Percentiles rank a stretch among this genome's conserved stretches.
Evolutionary conservation across 352 stramenopile genomes (phyloP).

Genomic region (Pythium apleroticum): DNA sequence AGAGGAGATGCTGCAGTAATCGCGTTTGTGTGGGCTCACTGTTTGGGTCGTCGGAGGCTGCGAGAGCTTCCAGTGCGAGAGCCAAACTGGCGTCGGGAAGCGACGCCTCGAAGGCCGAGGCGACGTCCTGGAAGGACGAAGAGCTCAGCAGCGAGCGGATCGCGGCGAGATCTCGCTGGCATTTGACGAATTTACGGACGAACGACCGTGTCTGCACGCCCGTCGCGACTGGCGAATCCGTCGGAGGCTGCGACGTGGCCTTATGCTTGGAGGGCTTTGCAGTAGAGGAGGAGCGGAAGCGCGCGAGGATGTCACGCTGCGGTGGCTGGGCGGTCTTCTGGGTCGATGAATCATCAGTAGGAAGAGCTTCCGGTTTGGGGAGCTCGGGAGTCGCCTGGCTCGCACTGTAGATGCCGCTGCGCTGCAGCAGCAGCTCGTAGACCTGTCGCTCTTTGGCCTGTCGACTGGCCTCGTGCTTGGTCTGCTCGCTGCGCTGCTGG

Average conservation of each 20-base stretch:
- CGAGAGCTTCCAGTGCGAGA: constrained; percentile 11
- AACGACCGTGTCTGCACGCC: constrained; percentile 3
- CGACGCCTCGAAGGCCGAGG: constrained; percentile 7
- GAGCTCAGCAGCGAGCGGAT: constrained; percentile 3
- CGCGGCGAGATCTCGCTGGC: neutral
- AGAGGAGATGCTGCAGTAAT: constrained; percentile 1
- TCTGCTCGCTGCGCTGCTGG: neutral
- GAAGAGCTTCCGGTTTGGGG: neutral
- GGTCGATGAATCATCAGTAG: neutral
- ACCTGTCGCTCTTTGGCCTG: constrained; percentile 14
- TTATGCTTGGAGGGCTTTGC: neutral
- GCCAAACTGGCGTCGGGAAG: constrained; percentile 8
- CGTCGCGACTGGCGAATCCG: neutral
- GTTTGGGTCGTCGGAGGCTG: neutral
- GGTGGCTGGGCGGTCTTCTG: neutral
- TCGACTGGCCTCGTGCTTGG: neutral
- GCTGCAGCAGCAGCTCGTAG: constrained; percentile 15
- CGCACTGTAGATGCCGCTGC: neutral
- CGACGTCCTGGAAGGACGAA: neutral
- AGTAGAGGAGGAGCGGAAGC: constrained; percentile 12
- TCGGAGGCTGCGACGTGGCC: neutral
- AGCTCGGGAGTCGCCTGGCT: neutral
- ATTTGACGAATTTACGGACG: constrained; percentile 8
- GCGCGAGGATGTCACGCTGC: constrained; percentile 8
- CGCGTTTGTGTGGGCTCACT: neutral